These are phyloP conservation scores for Cercospora janseana DNA, from an alignment of 2,329 filamentous ascomycete species.

Conservation along the genomic window DNA sequence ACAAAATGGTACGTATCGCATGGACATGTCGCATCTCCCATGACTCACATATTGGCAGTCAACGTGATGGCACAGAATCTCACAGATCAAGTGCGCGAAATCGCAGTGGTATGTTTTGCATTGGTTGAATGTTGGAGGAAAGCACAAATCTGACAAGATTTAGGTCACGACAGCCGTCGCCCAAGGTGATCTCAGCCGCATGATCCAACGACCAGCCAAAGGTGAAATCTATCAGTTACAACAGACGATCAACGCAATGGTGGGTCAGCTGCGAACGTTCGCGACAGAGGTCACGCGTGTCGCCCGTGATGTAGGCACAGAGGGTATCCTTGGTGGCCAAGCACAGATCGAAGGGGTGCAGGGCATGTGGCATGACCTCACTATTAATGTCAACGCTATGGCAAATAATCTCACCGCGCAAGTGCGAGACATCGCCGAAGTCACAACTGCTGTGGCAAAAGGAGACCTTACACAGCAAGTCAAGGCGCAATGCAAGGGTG, in stretches of 20 bases:
- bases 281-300: constrained; percentile 65
- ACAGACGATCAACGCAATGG: constrained; percentile 75
- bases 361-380: constrained; percentile 66
- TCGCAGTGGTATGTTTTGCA: constrained; percentile 62
- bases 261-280: constrained; percentile 64
- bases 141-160: background rate
- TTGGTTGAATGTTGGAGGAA: too few relatives aligned
- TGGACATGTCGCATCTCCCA: background rate
- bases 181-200: constrained; percentile 89
- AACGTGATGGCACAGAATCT: constrained; percentile 99
- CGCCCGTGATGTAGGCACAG: constrained; percentile 62
- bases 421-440: constrained; percentile 54
- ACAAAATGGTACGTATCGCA: constrained; percentile 46
- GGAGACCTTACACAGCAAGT: constrained; percentile 54
- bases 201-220: constrained; percentile 89
- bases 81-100: constrained; percentile 95
- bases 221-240: constrained; percentile 95
- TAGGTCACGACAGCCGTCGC: constrained; percentile 88
- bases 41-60: constrained; percentile 52
- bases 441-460: constrained; percentile 53
- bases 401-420: constrained; percentile 54
- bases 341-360: constrained; percentile 64
- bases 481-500: constrained; percentile 53
- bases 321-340: constrained; percentile 62
- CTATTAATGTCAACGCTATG: constrained; percentile 56